Percentiles rank a stretch among this genome's conserved stretches.
phyloP scores from a whole-genome alignment of 2,329 filamentous ascomycete species.

The Phaeophleospora eucalypticola region DNA sequence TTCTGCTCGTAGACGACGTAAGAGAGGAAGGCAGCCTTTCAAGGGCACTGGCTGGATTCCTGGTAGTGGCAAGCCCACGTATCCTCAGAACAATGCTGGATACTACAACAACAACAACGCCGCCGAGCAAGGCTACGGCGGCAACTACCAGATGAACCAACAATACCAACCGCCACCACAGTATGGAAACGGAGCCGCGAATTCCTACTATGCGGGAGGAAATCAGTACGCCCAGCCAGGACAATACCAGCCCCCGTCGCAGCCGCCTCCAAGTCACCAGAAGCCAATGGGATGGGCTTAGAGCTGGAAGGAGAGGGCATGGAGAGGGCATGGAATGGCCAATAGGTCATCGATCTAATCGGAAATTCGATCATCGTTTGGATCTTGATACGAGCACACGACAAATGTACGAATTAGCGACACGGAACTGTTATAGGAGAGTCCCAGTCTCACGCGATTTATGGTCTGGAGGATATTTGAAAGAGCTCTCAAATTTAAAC shows the following conservation, averaged over 20 bases:
- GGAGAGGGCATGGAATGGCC: not conserved
- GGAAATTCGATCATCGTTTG: no score
- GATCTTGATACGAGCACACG: no score
- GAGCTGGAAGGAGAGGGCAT: no score
- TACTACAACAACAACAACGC: no score
- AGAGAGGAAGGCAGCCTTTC: conserved; percentile 13
- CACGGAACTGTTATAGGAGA: no score
- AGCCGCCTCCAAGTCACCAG: conserved; percentile 10
- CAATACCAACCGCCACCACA: not conserved
- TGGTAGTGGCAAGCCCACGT: not conserved
- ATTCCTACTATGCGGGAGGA: not conserved
- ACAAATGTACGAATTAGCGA: no score
- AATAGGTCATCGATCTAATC: no score
- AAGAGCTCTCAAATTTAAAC: no score
- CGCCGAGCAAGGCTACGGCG: no score
- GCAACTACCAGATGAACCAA: conserved; percentile 7
- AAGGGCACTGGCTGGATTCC: conserved; percentile 18
- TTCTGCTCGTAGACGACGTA: conserved; percentile 12
- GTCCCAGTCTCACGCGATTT: no score
- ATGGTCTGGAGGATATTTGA: no score
- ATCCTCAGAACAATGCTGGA: not conserved
- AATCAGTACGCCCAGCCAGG: conserved; percentile 9
- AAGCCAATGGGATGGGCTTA: not conserved
- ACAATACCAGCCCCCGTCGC: conserved; percentile 12
- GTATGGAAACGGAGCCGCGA: conserved; percentile 1